Evolutionary conservation across 306 rosid species (phyloP), one percentile per base, ranked within the genome.

Genomic region (Gastrolobium villosum): DNA sequence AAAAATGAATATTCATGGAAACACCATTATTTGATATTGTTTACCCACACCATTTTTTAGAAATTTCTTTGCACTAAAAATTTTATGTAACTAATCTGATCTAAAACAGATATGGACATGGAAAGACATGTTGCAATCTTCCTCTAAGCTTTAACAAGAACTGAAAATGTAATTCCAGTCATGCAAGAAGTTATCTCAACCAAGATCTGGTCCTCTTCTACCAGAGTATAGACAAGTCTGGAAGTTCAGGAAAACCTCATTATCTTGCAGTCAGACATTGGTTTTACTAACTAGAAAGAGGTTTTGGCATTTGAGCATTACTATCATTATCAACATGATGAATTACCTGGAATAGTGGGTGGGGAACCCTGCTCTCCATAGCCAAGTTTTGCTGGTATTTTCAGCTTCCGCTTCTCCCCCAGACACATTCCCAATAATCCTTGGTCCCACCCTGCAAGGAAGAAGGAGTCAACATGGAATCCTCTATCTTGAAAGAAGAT

Each of bases 321-420:
- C 2, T 26, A 28, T 46, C 75, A 35, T 9, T 30, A 56, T 74
- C 31, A 65, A 52, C 73, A 48, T 34, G 35, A 74, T 26, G 53
- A 44, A 62, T 65, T 76, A 95, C 99, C 99, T 77, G 97, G 98
- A 78, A 95, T 93, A 65, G 92, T 88, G 34, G 99, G 98, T 66
- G 96, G 98, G 65, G 98, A 91, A 39, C 99, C 99, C 65, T 88
- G 90, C 44, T 85, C 92, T 37, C 99, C 99, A 78, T 95, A 95
- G 9, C 99, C 99, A 66, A 95, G 96, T 72, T 90, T 89, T 62
- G 99, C 71, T 56, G 99, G 99, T 75, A 95, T 95, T 87, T 89
- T 93, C 89, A 95, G 72, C 87, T 95, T 95, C 55, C 99, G 80
- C 93, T 95, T 95, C 93, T 95, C 99, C 48, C 99, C 98, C 0